Conservation (phyloP, 768 basidiomycete genomes). For the Omphalotus guepiniiformis region DNA sequence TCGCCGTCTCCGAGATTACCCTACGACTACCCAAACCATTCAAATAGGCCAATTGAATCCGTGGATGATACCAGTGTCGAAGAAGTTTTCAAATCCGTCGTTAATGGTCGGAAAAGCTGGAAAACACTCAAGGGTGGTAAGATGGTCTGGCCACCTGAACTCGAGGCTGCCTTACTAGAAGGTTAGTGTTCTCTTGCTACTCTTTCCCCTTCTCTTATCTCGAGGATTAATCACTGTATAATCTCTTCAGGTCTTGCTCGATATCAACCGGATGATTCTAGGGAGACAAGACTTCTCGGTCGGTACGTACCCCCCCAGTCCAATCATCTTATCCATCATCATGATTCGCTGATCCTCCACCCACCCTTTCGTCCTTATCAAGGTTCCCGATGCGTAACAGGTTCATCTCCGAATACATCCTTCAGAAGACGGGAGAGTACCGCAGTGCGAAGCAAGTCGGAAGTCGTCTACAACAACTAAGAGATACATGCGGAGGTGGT, state of each 20-base stretch:
- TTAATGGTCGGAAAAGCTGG: conserved; percentile 70
- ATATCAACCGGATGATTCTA: conserved; percentile 68
- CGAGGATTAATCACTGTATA: conserved; percentile 4
- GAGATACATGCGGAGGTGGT: conserved; percentile 63
- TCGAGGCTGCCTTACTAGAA: conserved; percentile 74
- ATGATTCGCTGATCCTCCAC: not conserved
- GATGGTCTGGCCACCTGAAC: conserved; percentile 75
- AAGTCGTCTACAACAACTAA: conserved; percentile 72
- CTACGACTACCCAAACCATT: too few relatives aligned
- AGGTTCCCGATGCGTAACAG: conserved; percentile 71
- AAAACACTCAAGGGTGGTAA: conserved; percentile 70
- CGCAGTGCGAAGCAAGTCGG: conserved; percentile 79
- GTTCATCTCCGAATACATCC: conserved; percentile 78
- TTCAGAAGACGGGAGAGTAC: conserved; percentile 59
- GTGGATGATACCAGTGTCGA: too few relatives aligned
- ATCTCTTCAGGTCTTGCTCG: conserved; percentile 54
- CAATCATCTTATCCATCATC: too few relatives aligned
- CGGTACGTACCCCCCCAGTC: conserved; percentile 23
- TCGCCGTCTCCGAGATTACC: too few relatives aligned
- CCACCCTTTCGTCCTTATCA: not conserved
- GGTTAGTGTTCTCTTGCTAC: conserved; percentile 34
- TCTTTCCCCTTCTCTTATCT: conserved; percentile 5
- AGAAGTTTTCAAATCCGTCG: conserved; percentile 63
- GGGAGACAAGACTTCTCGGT: conserved; percentile 68
- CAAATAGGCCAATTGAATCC: too few relatives aligned